Evolutionary conservation across 208 protist species (phyloP), one percentile per base, ranked within the genome.

Genomic region (Plasmodiophora brassicae): DNA sequence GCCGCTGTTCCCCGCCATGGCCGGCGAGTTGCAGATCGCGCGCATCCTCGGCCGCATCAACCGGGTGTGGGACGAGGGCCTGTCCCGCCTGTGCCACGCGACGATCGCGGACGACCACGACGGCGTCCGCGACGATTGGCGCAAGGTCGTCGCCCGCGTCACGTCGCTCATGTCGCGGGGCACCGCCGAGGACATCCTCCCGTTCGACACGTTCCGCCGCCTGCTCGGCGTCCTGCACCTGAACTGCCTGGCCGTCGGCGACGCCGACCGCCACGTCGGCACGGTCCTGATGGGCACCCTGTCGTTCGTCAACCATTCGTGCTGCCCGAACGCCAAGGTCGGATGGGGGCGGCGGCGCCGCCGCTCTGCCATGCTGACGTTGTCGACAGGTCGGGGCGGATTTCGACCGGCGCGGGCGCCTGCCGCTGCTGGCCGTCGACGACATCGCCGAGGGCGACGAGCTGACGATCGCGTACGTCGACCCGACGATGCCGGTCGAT

Each of bases 281-380:
- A 38, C 41, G 5, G 65, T 32, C 14, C 5, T 78, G 41, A 5
- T 32, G 14, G 5, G n/a, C 32, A 14, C 5, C 10, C 65, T 78
- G 65, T 5, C 65, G 65, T 32, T 78, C 65, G 41, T 78, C 5
- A 78, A 78, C n/a, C 65, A 78, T 78, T 78, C 65, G 5, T 78
- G 65, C 65, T n/a, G 41, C 41, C 65, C 65, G 65, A 78, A 78
- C 65, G 65, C 41, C 14, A 8, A 57, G 50, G 50, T 57, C 25
- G 25, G 14, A 14, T 25, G 25, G n/a, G n/a, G n/a, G n/a, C n/a
- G n/a, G n/a, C n/a, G n/a, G n/a, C n/a, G n/a, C n/a, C n/a, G n/a
- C n/a, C n/a, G n/a, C n/a, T n/a, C n/a, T 25, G 25, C 14, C 14
- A 57, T 57, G 50, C 50, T 57, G 20, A 57, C 25, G 14, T 14